Evolutionary conservation across 1,139 yeast species (phyloP).

Genomic region (Debaryomycetaceae sp.): DNA sequence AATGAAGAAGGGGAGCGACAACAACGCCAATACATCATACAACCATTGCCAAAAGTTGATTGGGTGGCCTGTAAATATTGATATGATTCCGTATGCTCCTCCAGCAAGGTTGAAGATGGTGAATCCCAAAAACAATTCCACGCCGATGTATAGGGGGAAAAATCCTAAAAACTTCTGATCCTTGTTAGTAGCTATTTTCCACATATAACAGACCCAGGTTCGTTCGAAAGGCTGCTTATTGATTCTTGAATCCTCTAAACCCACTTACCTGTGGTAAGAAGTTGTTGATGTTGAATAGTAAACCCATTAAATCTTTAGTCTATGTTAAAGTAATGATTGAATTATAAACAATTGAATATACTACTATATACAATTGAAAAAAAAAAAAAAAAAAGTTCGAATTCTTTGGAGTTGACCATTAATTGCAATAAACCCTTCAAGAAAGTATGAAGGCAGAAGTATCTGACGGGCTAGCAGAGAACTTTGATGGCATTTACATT

Average conservation of each 20-base stretch:
- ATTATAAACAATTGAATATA: neutral
- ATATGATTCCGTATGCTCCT: constrained; percentile 82
- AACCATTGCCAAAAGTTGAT: constrained; percentile 81
- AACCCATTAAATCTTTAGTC: no score
- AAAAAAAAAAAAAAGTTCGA: neutral
- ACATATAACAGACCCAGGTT: no score
- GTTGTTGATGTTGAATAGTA: constrained; percentile 1
- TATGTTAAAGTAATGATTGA: no score
- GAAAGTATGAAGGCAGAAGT: constrained; percentile 2
- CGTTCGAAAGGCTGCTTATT: no score
- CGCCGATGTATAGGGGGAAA: constrained; percentile 82
- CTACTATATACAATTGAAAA: neutral
- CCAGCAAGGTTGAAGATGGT: constrained; percentile 86
- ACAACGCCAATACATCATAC: constrained; percentile 64
- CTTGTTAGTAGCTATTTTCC: neutral
- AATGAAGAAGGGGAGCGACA: constrained; percentile 63
- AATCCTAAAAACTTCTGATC: constrained; percentile 51
- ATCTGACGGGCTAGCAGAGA: neutral
- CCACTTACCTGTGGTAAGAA: constrained; percentile 1
- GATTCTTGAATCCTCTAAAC: no score
- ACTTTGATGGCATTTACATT: neutral
- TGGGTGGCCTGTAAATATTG: constrained; percentile 88
- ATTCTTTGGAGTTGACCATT: neutral
- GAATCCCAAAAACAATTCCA: constrained; percentile 75
- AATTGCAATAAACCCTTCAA: no score